Conservation (phyloP, 1,284 basidiomycete genomes). For the Puccinia triticina region DNA sequence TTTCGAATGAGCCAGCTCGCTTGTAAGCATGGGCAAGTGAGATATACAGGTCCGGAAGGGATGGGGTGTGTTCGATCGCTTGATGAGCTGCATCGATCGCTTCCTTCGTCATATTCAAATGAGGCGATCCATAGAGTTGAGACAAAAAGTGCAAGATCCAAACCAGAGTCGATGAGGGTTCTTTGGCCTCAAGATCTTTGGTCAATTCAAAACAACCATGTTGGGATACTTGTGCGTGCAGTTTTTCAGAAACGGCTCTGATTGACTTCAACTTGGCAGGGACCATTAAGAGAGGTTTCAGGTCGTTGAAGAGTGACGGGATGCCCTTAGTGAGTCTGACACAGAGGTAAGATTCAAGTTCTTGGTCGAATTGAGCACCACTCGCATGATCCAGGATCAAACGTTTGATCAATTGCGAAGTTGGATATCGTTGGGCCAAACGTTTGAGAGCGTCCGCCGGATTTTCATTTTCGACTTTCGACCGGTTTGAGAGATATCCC, state of each 20-base stretch:
- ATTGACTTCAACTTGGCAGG: constrained; percentile 70
- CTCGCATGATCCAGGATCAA: constrained; percentile 53
- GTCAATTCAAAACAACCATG: constrained; percentile 38
- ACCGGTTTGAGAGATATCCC: constrained; percentile 23
- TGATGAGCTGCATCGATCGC: constrained; percentile 72
- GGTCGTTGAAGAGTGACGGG: constrained; percentile 89
- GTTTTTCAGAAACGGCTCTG: constrained; percentile 71
- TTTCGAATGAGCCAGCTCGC: constrained; percentile 76
- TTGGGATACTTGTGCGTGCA: constrained; percentile 58
- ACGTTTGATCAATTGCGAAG: constrained; percentile 56
- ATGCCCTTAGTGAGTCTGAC: constrained; percentile 79
- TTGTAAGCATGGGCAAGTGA: constrained; percentile 84
- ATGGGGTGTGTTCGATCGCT: constrained; percentile 82
- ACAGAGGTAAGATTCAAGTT: constrained; percentile 73
- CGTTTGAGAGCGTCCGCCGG: constrained; percentile 39
- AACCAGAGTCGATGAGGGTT: constrained; percentile 82
- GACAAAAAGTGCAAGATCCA: constrained; percentile 96
- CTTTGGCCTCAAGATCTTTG: constrained; percentile 51
- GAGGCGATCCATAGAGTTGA: constrained; percentile 76
- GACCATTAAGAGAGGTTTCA: constrained; percentile 81
- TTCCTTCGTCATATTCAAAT: constrained; percentile 64
- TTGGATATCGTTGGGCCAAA: constrained; percentile 54
- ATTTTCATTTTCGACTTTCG: constrained; percentile 47
- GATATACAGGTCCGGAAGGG: constrained; percentile 86
- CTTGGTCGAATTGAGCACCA: constrained; percentile 71